Evolutionary conservation across 495 filamentous ascomycete genomes (phyloP), one percentile per base, ranked within the genome.

Genomic region (Aspergillus nanangensis): DNA sequence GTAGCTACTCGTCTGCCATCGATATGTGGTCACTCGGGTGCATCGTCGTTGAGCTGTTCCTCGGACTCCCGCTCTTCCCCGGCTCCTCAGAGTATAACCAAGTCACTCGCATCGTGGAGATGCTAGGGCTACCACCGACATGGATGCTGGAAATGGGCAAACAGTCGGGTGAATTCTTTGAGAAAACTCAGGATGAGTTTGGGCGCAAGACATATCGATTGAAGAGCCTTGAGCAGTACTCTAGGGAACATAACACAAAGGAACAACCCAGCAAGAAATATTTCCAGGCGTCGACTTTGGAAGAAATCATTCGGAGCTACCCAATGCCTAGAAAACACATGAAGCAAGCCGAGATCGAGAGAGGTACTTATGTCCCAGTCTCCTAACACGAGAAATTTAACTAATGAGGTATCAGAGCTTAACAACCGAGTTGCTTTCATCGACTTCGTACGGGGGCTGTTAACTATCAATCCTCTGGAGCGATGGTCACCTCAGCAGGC

Each of bases 101-200:
- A 61, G 90, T 99, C 14, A 87, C 90, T 9, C 77, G 94, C 20
- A 99, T 99, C 39, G 93, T 94, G 22, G 94, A 99, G 67, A 99
- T 99, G 94, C 80, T 99, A 19, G 93, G 92, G 10, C 79, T 95
- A 43, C 90, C 94, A 4, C 94, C 91, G 27, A 92, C 87, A 46
- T 99, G 94, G 94, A 99, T 99, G 94, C 75, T 99, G 38, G 94
- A 99, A 62, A 93, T 96, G 80, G 94, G 94, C 51, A 99, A 97
- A 66, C 94, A 99, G 61, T 86, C 90, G 2, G 88, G 89, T 19
- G 92, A 97, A 58, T 99, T 97, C 62, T 99, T 96, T 61, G 91
- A 99, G 63, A 97, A 95, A 69, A 78, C 79, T 13, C 87, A 92
- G 53, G 94, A 99, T 55, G 85, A 89, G 49, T 99, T 86, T 60